Conservation (phyloP, 225 moss, liverwort and hornwort genomes). For the Pleurozium schreberi region DNA sequence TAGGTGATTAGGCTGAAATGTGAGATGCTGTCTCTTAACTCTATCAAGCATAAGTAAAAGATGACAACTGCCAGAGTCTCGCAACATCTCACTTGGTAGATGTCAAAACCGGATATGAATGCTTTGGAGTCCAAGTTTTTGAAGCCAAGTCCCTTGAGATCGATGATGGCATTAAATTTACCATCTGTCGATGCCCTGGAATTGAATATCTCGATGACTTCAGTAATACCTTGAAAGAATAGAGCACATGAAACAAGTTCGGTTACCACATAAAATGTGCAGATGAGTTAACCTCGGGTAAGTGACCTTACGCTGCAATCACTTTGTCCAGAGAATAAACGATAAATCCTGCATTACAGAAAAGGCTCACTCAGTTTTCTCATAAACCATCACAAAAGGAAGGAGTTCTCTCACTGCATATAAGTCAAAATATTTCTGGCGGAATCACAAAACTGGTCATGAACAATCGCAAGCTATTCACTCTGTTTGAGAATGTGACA, state of each 20-base stretch:
- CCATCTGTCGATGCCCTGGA: constrained; percentile 37
- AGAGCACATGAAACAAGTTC: background rate
- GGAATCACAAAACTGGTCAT: background rate
- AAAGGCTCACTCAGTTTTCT: background rate
- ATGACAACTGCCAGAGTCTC: background rate
- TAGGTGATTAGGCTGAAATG: background rate
- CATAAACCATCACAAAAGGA: background rate
- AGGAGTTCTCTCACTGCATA: background rate
- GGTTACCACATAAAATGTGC: background rate
- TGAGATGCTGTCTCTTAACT: background rate
- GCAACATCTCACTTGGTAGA: constrained; percentile 41
- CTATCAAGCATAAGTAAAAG: background rate
- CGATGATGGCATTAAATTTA: constrained; percentile 32
- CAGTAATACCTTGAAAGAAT: background rate
- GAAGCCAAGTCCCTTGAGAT: constrained; percentile 54
- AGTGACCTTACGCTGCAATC: constrained; percentile 33
- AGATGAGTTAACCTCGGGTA: background rate
- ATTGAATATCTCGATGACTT: background rate
- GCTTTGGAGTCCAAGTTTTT: constrained; percentile 70
- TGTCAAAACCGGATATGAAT: constrained; percentile 44
- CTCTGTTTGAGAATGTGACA: background rate
- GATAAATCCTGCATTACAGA: constrained; percentile 50
- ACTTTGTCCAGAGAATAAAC: constrained; percentile 51
- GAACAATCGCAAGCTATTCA: background rate
- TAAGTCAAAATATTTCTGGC: background rate